These are phyloP conservation scores for Dactylella cylindrospora DNA, from an alignment of 2,329 filamentous ascomycete species.

Conservation along the genomic window DNA sequence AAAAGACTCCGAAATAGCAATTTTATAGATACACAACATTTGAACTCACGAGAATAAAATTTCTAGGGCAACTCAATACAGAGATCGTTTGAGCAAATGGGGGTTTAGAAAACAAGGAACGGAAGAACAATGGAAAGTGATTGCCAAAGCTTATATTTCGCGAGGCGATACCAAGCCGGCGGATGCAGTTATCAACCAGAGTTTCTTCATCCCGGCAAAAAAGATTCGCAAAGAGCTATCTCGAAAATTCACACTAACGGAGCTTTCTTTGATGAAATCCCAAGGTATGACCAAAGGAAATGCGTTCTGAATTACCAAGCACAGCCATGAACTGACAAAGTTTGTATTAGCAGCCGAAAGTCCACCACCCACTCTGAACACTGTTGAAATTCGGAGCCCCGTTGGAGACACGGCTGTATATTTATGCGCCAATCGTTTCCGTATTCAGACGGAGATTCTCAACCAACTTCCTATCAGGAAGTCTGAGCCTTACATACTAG, in stretches of 20 bases:
- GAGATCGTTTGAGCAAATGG: slow-evolving; percentile 29
- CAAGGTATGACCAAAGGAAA: not conserved
- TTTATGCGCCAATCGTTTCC: not conserved
- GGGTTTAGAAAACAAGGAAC: slow-evolving; percentile 16
- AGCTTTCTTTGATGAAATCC: slow-evolving; percentile 10
- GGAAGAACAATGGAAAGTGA: slow-evolving; percentile 11
- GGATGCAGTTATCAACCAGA: slow-evolving; percentile 13
- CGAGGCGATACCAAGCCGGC: slow-evolving; percentile 2
- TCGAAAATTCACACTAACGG: slow-evolving; percentile 13
- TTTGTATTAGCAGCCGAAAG: no score
- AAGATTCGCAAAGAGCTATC: slow-evolving; percentile 10
- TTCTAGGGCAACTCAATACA: slow-evolving; percentile 21
- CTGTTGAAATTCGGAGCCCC: slow-evolving; percentile 15
- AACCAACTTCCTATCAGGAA: slow-evolving; percentile 19
- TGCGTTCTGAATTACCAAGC: no score
- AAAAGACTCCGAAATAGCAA: no score
- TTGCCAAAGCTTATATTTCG: slow-evolving; percentile 4
- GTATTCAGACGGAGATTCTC: slow-evolving; percentile 1
- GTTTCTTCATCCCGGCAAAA: not conserved
- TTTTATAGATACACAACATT: not conserved
- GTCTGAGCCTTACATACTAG: slow-evolving; percentile 8
- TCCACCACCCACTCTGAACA: not conserved
- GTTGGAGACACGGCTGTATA: not conserved
- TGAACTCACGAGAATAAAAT: not conserved
- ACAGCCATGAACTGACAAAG: no score